Percentiles rank a stretch among this genome's conserved stretches.
Evolutionary conservation across 768 basidiomycete species (phyloP).

Genomic region (Pleurotus platypus): DNA sequence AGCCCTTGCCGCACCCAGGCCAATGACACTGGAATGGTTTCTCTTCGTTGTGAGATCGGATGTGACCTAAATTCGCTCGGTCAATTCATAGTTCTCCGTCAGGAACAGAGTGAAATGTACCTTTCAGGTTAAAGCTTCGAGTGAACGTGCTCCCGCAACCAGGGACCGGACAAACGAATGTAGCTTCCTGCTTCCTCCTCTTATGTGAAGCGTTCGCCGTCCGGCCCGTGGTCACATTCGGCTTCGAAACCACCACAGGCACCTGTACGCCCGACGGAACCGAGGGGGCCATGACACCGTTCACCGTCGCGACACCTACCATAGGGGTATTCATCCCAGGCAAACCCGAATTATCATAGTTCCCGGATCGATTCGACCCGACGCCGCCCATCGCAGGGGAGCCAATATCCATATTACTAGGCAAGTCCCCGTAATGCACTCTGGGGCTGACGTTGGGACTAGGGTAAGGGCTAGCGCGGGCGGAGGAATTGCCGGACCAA

Average conservation of each 20-base stretch:
- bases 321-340: not conserved
- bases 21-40: constrained; percentile 94
- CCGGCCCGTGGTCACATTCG: constrained; percentile 87
- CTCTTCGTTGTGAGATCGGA: constrained; percentile 93
- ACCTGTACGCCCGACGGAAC: constrained; percentile 1
- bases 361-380: not conserved
- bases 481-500: constrained; percentile 31
- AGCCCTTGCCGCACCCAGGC: constrained; percentile 93
- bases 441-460: constrained; percentile 65
- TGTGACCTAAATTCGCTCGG: constrained; percentile 56
- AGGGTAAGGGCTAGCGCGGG: constrained; percentile 60
- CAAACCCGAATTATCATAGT: not conserved
- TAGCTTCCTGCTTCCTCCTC: constrained; percentile 84
- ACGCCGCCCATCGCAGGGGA: constrained; percentile 5
- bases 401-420: constrained; percentile 18
- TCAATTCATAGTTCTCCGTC: constrained; percentile 6
- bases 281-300: not conserved
- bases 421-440: constrained; percentile 48
- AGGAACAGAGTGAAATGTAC: constrained; percentile 26
- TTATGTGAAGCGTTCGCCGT: constrained; percentile 85
- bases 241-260: constrained; percentile 45
- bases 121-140: constrained; percentile 90
- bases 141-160: constrained; percentile 89
- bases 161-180: constrained; percentile 77
- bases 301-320: not conserved